phyloP scores from a whole-genome alignment of 2,329 filamentous ascomycete genomes.

The Acrocalymma vagum region DNA sequence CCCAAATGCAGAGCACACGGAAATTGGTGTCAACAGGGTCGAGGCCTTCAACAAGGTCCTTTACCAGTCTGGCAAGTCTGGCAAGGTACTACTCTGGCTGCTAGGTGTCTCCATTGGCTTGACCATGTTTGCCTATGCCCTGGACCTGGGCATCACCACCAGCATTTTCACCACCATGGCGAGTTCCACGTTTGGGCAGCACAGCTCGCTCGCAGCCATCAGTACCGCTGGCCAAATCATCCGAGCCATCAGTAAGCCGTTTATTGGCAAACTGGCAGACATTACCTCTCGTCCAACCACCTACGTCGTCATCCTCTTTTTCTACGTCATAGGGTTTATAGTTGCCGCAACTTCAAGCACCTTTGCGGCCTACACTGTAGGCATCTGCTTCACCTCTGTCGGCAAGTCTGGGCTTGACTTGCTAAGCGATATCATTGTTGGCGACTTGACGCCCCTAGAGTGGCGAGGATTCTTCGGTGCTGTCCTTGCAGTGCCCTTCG shows the following conservation, averaged over 20 bases:
- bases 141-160: too few relatives aligned
- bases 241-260: slow-evolving; percentile 65
- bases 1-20: too few relatives aligned
- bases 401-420: slow-evolving; percentile 68
- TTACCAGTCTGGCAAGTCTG: too few relatives aligned
- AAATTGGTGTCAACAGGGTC: too few relatives aligned
- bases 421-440: slow-evolving; percentile 71
- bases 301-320: slow-evolving; percentile 62
- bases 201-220: too few relatives aligned
- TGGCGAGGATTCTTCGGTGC: slow-evolving; percentile 69
- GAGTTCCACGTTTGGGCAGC: too few relatives aligned
- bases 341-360: slow-evolving; percentile 64
- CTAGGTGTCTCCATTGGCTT: too few relatives aligned
- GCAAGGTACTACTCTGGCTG: too few relatives aligned
- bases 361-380: slow-evolving; percentile 62
- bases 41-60: too few relatives aligned
- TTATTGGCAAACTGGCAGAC: slow-evolving; percentile 69
- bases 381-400: slow-evolving; percentile 70
- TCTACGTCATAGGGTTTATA: slow-evolving; percentile 66
- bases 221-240: too few relatives aligned
- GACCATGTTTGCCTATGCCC: too few relatives aligned
- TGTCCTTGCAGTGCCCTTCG: slow-evolving; percentile 66
- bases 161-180: too few relatives aligned
- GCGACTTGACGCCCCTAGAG: slow-evolving; percentile 64
- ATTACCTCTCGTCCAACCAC: slow-evolving; percentile 70